phyloP scores from a whole-genome alignment of 2,329 filamentous ascomycete genomes.

The Fusarium albosuccineum region DNA sequence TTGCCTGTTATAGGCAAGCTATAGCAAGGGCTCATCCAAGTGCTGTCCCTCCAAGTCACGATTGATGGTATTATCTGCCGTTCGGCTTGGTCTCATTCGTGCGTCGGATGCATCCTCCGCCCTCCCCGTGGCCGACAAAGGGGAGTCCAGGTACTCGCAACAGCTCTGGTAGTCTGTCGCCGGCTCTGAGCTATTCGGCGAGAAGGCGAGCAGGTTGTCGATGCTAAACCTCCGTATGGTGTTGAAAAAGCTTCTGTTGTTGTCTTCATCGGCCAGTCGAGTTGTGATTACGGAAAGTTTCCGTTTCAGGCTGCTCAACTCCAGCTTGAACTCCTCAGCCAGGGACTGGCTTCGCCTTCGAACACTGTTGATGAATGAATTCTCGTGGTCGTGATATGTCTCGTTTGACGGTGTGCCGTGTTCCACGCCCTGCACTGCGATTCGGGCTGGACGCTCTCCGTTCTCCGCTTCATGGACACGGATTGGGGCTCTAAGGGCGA shows the following conservation, averaged over 20 bases:
- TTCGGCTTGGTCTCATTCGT: constrained; percentile 32
- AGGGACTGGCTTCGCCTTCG: constrained; percentile 46
- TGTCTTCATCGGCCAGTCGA: constrained; percentile 17
- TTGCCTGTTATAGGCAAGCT: neutral
- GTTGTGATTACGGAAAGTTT: constrained; percentile 30
- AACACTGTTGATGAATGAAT: constrained; percentile 43
- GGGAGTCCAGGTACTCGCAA: constrained; percentile 37
- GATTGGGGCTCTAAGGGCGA: constrained; percentile 36
- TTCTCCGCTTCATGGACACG: constrained; percentile 29
- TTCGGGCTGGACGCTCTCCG: constrained; percentile 38
- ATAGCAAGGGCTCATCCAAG: constrained; percentile 15
- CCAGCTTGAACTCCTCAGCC: constrained; percentile 42
- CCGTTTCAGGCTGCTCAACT: constrained; percentile 40
- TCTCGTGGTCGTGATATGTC: constrained; percentile 33
- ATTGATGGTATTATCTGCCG: constrained; percentile 9
- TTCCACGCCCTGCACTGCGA: constrained; percentile 18
- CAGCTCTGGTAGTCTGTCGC: constrained; percentile 36
- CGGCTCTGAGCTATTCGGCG: constrained; percentile 30
- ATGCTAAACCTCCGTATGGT: constrained; percentile 31
- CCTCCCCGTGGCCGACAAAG: constrained; percentile 39
- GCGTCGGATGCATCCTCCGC: constrained; percentile 31
- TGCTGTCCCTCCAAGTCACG: constrained; percentile 36
- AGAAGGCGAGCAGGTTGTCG: constrained; percentile 32
- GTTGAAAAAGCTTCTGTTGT: constrained; percentile 2
- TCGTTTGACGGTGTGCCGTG: constrained; percentile 18